These are phyloP conservation scores for Dictyophora rubrovolvata DNA, from an alignment of 768 basidiomycete genomes.

Conservation along the genomic window DNA sequence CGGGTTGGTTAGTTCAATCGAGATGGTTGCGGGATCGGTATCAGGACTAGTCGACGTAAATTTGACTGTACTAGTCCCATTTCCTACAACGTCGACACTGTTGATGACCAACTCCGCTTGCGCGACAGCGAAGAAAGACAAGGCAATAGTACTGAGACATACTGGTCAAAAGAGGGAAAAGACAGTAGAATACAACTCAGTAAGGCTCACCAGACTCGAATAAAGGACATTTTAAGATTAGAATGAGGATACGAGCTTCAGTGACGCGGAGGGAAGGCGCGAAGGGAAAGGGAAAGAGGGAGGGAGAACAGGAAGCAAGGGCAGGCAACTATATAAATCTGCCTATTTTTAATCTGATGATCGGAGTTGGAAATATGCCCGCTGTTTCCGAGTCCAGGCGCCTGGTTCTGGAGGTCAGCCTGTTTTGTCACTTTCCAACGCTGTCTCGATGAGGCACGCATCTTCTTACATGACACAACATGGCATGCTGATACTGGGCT, in stretches of 20 bases:
- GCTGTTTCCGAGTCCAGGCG: no score
- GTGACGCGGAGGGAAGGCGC: neutral
- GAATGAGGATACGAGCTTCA: neutral
- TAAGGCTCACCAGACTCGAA: neutral
- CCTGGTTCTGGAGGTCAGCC: no score
- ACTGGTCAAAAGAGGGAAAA: neutral
- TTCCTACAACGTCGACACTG: neutral
- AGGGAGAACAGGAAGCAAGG: no score
- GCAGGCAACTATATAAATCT: neutral
- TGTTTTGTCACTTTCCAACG: no score
- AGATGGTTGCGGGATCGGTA: neutral
- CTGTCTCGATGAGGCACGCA: no score
- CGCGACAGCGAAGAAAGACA: neutral
- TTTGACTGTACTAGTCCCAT: neutral
- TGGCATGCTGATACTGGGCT: no score
- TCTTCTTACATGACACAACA: no score
- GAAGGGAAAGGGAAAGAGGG: neutral
- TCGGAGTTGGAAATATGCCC: neutral
- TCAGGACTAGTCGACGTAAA: slow-evolving; percentile 4
- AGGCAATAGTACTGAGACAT: neutral
- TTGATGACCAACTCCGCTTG: neutral
- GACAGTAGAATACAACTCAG: neutral
- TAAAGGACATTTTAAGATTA: neutral
- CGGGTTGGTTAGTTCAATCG: neutral
- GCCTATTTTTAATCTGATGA: neutral